Conservation (phyloP, 257 asterid species). For the Solanum lycopersicoides region DNA sequence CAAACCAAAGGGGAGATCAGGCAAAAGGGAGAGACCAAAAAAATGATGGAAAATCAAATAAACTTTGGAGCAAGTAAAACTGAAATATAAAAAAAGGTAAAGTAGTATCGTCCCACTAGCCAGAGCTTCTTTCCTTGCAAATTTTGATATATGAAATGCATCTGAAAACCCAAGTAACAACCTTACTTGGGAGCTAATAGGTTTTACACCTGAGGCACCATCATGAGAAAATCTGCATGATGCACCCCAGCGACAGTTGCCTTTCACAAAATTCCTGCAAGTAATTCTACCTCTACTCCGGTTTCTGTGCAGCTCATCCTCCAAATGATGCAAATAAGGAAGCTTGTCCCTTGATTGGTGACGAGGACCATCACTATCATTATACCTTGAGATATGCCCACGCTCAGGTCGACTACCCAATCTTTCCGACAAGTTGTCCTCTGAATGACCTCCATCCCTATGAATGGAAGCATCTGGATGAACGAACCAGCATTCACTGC, state of each 20-base stretch:
- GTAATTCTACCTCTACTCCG: slow-evolving; percentile 38
- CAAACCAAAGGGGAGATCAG: not conserved
- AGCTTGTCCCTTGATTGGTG: slow-evolving; percentile 28
- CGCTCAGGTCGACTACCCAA: slow-evolving; percentile 19
- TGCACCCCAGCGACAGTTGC: slow-evolving; percentile 73
- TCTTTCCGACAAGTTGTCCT: slow-evolving; percentile 31
- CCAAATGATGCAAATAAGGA: slow-evolving; percentile 32
- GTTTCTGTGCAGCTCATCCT: slow-evolving; percentile 34
- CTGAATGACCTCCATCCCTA: slow-evolving; percentile 24
- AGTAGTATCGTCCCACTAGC: not conserved
- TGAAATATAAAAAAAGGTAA: not conserved
- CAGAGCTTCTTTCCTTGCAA: not conserved
- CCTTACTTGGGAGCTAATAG: not conserved
- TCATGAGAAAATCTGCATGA: slow-evolving; percentile 70
- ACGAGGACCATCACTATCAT: slow-evolving; percentile 30
- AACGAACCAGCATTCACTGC: slow-evolving; percentile 62
- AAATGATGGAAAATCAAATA: not conserved
- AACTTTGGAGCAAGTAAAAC: not conserved
- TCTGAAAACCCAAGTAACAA: not conserved
- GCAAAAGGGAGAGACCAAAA: not conserved
- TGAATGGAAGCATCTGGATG: slow-evolving; percentile 32
- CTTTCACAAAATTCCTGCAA: slow-evolving; percentile 57
- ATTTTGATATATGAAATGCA: not conserved
- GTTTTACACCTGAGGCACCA: slow-evolving; percentile 22
- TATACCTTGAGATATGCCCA: slow-evolving; percentile 24